Percentiles rank a stretch among this genome's conserved stretches.
Evolutionary conservation across 108 stramenopile genomes (phyloP).

Genomic region (Nannochloropsis oceanica): DNA sequence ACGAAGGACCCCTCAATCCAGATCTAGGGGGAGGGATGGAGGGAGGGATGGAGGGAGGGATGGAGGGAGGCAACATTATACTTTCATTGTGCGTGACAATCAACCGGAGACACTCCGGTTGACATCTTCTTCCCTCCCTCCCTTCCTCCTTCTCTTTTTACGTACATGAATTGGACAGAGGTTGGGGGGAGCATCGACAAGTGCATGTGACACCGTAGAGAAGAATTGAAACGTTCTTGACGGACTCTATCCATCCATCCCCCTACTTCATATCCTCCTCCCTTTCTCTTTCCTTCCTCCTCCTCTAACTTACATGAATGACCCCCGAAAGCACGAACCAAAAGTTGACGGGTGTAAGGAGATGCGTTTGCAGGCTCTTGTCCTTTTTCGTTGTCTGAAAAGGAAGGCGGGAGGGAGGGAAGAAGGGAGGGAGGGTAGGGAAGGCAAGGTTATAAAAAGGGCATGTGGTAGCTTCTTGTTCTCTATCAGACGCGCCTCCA

Average conservation of each 20-base stretch:
- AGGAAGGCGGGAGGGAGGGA: not conserved
- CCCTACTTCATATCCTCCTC: not conserved
- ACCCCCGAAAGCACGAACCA: conserved; percentile 3
- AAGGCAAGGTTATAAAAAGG: not conserved
- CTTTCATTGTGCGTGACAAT: too few relatives aligned
- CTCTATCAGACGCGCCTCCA: not conserved
- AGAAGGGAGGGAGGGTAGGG: not conserved
- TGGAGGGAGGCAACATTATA: not conserved
- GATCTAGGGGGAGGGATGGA: not conserved
- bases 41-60: not conserved
- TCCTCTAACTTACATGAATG: not conserved
- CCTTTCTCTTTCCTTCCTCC: not conserved
- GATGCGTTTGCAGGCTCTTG: not conserved
- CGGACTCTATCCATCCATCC: not conserved
- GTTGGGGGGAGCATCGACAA: too few relatives aligned
- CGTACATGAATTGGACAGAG: too few relatives aligned
- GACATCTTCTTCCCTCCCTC: too few relatives aligned
- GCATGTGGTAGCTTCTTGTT: not conserved
- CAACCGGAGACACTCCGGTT: too few relatives aligned
- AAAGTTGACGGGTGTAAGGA: not conserved
- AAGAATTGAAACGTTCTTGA: too few relatives aligned
- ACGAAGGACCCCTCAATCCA: conserved; percentile 8
- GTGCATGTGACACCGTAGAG: too few relatives aligned
- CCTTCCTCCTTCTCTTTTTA: too few relatives aligned
- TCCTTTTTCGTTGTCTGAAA: not conserved